phyloP scores from a whole-genome alignment of 139 green algal species.

The Haematococcus sp. region DNA sequence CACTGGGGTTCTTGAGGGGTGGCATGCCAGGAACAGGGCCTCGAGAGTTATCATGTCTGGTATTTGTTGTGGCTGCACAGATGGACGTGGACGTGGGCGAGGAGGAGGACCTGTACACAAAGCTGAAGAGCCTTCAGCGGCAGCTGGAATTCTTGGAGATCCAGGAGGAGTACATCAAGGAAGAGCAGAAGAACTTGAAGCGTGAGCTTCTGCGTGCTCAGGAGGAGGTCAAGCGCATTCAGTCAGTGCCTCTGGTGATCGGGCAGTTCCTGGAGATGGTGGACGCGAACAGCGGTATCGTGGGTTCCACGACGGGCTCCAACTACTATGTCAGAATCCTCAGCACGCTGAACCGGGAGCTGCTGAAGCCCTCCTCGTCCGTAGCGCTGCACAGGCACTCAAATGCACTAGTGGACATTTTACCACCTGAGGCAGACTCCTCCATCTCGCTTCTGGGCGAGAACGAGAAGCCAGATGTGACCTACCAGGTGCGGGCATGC shows the following conservation, averaged over 20 bases:
- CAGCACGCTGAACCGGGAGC: conserved; percentile 94
- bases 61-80: neutral
- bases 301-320: conserved; percentile 90
- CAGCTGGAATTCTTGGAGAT: conserved; percentile 98
- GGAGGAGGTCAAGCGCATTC: conserved; percentile 98
- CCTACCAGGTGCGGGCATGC: conserved; percentile 75
- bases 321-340: conserved; percentile 96
- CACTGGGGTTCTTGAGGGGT: neutral
- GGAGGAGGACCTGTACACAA: conserved; percentile 79
- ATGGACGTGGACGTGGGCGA: conserved; percentile 35
- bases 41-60: neutral
- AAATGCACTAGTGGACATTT: conserved; percentile 97
- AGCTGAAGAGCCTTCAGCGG: conserved; percentile 90
- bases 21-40: too few relatives aligned
- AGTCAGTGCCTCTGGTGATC: conserved; percentile 97
- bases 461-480: conserved; percentile 91
- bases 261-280: conserved; percentile 99
- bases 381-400: conserved; percentile 97
- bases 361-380: conserved; percentile 91
- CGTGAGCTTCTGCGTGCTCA: conserved; percentile 95
- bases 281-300: conserved; percentile 92
- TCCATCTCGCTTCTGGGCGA: conserved; percentile 92
- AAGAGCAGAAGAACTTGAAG: conserved; percentile 98
- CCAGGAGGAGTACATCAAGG: conserved; percentile 99
- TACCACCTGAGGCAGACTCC: conserved; percentile 97